phyloP scores from a whole-genome alignment of 257 asterid genomes.

The Penstemon eatonii region DNA sequence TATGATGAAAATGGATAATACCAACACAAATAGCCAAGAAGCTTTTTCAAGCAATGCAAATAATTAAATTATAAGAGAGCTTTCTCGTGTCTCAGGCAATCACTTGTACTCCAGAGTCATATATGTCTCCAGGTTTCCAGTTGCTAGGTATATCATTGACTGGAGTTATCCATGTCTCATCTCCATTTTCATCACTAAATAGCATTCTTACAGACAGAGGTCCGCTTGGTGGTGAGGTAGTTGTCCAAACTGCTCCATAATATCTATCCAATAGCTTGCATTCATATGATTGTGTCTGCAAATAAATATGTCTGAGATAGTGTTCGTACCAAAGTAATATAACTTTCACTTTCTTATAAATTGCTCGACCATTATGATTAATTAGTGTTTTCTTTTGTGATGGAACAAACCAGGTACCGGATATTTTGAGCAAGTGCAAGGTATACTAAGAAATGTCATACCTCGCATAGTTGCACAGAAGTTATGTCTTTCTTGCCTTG shows the following conservation, averaged over 20 bases:
- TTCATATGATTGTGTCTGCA: conserved; percentile 56
- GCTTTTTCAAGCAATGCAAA: conserved; percentile 15
- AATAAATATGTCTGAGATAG: conserved; percentile 23
- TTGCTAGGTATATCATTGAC: conserved; percentile 56
- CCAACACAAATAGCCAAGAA: not conserved
- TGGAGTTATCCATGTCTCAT: conserved; percentile 71
- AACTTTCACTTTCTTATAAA: not conserved
- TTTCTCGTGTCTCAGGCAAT: conserved; percentile 34
- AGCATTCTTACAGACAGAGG: conserved; percentile 73
- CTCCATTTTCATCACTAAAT: conserved; percentile 60
- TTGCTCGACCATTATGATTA: not conserved
- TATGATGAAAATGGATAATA: conserved; percentile 4
- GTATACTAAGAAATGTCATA: conserved; percentile 22
- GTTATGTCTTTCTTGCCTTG: conserved; percentile 75
- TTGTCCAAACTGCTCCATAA: conserved; percentile 78
- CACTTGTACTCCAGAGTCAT: conserved; percentile 81
- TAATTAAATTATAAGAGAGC: conserved; percentile 10
- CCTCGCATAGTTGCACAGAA: conserved; percentile 87
- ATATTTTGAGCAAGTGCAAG: not conserved
- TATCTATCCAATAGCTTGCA: conserved; percentile 71
- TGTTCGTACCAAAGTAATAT: not conserved
- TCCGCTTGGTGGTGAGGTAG: conserved; percentile 66
- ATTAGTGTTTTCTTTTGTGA: not conserved
- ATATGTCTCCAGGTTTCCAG: conserved; percentile 76
- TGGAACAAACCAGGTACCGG: not conserved